Conservation (phyloP, 2,329 filamentous ascomycete genomes). For the Epichloe elymi region DNA sequence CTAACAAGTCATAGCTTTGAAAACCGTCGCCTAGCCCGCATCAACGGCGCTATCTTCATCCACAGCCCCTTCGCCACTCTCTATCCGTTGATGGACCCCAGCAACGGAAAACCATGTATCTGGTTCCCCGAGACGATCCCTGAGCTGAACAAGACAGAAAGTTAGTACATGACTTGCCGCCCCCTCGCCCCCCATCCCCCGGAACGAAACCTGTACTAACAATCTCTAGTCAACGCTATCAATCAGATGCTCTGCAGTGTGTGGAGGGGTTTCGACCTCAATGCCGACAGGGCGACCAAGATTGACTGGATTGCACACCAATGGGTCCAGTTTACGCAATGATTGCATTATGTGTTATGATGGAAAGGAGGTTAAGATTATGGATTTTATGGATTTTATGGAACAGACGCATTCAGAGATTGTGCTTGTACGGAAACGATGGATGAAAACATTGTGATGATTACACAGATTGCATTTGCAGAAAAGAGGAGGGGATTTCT, state of each 20-base stretch:
- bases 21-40: background rate
- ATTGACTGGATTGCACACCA: background rate
- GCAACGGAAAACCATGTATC: background rate
- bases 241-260: background rate
- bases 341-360: background rate
- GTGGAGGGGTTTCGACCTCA: background rate
- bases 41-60: background rate
- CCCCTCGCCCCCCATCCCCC: background rate
- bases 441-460: too few species aligned
- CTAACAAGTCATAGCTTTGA: background rate
- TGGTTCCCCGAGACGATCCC: background rate
- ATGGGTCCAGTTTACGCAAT: background rate
- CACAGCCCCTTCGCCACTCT: background rate
- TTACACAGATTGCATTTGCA: too few species aligned
- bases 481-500: too few species aligned
- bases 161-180: background rate
- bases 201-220: background rate
- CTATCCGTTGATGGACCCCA: background rate
- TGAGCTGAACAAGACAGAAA: background rate
- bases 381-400: too few species aligned
- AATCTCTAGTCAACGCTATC: background rate
- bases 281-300: background rate
- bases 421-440: too few species aligned
- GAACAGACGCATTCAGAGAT: too few species aligned
- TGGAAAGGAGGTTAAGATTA: too few species aligned